A percentile compares a stretch with the other conserved stretches of the same genome.
Evolutionary conservation across 805 yeast genomes (phyloP).

Genomic region (Komagataella populi): DNA sequence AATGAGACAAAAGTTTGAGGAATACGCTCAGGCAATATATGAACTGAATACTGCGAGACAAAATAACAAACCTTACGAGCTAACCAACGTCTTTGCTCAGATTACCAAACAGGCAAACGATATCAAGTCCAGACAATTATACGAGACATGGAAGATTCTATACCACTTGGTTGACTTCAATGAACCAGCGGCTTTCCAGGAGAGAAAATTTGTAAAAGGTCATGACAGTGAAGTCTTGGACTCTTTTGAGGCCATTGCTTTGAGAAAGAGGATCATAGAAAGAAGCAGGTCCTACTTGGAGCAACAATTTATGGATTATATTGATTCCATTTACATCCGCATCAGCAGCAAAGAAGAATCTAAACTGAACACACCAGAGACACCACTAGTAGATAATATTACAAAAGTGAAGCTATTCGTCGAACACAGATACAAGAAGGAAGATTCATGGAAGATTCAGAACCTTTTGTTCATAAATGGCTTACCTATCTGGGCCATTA

Average conservation of each 20-base stretch:
- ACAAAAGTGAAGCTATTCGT: conserved; percentile 58
- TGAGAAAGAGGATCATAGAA: conserved; percentile 31
- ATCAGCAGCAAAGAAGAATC: conserved; percentile 22
- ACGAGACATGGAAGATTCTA: conserved; percentile 64
- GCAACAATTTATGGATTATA: conserved; percentile 60
- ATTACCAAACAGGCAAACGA: conserved; percentile 40
- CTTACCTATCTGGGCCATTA: conserved; percentile 86
- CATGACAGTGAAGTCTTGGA: conserved; percentile 12
- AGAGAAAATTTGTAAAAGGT: conserved; percentile 18
- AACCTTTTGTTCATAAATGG: conserved; percentile 62
- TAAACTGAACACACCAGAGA: conserved; percentile 12
- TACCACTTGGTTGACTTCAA: conserved; percentile 26
- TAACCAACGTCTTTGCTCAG: conserved; percentile 47
- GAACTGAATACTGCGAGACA: conserved; percentile 61
- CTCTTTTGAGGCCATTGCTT: conserved; percentile 16
- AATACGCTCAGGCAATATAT: conserved; percentile 59
- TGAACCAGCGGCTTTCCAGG: conserved; percentile 20
- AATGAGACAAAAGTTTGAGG: conserved; percentile 45
- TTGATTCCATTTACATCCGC: conserved; percentile 44
- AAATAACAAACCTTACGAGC: conserved; percentile 32
- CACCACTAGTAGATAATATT: conserved; percentile 43
- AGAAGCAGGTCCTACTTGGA: conserved; percentile 56
- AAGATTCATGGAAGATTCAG: conserved; percentile 31
- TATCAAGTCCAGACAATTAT: conserved; percentile 52
- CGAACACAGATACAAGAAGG: conserved; percentile 24